Base-by-base conservation (phyloP, 495 filamentous ascomycete genomes). In the Penicillium canariense region DNA sequence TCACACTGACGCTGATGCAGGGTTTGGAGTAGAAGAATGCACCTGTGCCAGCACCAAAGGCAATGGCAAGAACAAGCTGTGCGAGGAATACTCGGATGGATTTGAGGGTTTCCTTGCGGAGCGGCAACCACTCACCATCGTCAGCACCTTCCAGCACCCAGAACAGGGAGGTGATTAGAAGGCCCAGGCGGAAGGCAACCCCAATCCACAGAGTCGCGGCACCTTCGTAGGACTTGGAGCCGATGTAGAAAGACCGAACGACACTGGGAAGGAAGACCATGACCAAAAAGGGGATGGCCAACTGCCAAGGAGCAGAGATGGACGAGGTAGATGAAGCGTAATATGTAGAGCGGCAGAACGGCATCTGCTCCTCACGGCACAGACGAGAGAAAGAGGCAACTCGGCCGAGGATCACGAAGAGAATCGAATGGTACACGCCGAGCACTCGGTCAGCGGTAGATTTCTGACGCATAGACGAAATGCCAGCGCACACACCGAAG, bases 361-460 rank as follows among this genome's bases (percentile, higher is more conserved):
- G 94, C 90, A 97, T 96, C 69, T 97, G 94, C 68, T 99, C 94
- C 67, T 99, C 94, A 49, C 94, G 88, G 66, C 94, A 99, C 27
- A 97, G 85, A 54, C 90, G 88, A 18, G 95, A 97, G 55, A 96
- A 83, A 11, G 91, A 95, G 3, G 91, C 87, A 5, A 95, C 9
- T 30, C 93, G 84, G 42, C 85, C 87, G n/a, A 96, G 77, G 27
- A 88, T 63, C 52, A 93, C 78, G 68, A 99, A 97, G 4, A 90
- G 70, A 39, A 91, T 64, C 0, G 94, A 93, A 68, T 98, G 90
- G 56, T 89, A 91, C 4, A 88, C 77, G 48, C 88, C 90, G 3
- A 96, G 62, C 25, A 84, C 78, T 47, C 88, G 82, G 61, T 93
- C 87, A 3, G 75, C 67, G 9, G 75, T 65, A 10, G 78, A 71